Conservation (phyloP, 2,329 filamentous ascomycete species). For the Didymella sp. region DNA sequence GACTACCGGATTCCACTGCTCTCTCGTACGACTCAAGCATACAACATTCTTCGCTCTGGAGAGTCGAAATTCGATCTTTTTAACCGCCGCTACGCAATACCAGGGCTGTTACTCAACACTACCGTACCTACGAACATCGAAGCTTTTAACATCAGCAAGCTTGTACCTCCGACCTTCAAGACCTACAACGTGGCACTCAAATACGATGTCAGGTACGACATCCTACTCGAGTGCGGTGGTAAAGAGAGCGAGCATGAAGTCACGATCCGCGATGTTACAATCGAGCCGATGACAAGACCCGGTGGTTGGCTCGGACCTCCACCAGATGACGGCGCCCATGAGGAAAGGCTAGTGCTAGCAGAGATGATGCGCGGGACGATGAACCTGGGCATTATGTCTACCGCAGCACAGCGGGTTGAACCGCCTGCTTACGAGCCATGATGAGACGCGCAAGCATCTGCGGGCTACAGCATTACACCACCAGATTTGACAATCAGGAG, state of each 20-base stretch:
- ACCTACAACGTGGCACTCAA: conserved; percentile 27
- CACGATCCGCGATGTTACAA: conserved; percentile 19
- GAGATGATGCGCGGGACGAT: not conserved
- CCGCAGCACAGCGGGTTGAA: not conserved
- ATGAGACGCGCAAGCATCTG: not conserved
- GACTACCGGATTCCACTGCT: conserved; percentile 20
- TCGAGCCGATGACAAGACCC: conserved; percentile 28
- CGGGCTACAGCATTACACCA: too few species aligned
- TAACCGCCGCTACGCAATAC: conserved; percentile 30
- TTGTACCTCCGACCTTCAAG: conserved; percentile 28
- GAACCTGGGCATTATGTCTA: too few species aligned
- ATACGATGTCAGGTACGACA: conserved; percentile 28
- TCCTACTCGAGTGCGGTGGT: conserved; percentile 29
- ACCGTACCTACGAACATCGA: conserved; percentile 16
- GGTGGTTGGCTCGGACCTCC: conserved; percentile 29
- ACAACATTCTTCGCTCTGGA: conserved; percentile 8
- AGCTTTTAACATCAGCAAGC: conserved; percentile 23
- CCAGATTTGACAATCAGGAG: too few species aligned
- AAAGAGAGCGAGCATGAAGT: conserved; percentile 30
- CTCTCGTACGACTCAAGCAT: not conserved
- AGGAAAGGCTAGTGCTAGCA: not conserved
- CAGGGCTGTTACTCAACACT: conserved; percentile 19
- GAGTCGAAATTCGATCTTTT: conserved; percentile 26
- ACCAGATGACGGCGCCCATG: not conserved
- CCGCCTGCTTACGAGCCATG: conserved; percentile 10